Base-by-base conservation (phyloP, 495 filamentous ascomycete genomes). In the Penicillium silybi region DNA sequence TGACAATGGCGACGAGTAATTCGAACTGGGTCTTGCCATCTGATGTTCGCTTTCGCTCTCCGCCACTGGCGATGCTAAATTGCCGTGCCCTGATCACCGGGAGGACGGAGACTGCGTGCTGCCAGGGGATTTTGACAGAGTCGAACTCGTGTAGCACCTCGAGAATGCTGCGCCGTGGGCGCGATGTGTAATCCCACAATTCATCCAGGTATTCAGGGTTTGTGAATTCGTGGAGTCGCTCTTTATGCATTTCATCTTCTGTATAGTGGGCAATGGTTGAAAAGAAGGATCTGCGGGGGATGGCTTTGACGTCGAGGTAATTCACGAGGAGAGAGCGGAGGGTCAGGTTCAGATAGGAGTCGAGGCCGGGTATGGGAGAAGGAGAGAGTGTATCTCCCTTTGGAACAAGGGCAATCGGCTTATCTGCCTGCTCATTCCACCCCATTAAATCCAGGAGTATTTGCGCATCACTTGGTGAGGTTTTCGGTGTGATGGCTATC, bases 71-170 rank as follows among this genome's bases (percentile, higher is more conserved):
- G 47, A 97, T 88, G 54, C 89, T 95, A 66, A 95, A 99, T 51
- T 92, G 89, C 15, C 95, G 77, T 42, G 81, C 84, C 15, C 88
- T 81, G 20, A 97, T 82, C 13, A 81, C 50, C 0, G 92, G 93
- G 48, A 98, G 80, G 16, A 90, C 69, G 32, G 82, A 80, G 1
- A 84, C 75, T 0, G 83, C 79, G 50, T 84, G 83, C 34, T 86
- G 70, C 74, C 84, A 89, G 0, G 92, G 90, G 4, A 99, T 83
- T 49, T 82, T 83, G 41, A 97, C 88, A 6, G 80, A 82, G 43
- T 87, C 78, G 63, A 99, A 97, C 53, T 99, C 93, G 40, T 90
- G 82, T 20, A 99, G 75, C 1, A 96, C 84, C 64, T 99, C 93
- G 7, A 99, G 67, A 56, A 97, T 95, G 54, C 85, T 92, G 38